phyloP scores from a whole-genome alignment of 129 eudicot genomes.

The Helianthus annuus region HanXRQr2.0-SUNRISE NC_035444.2:8016205-8016704 shows the following conservation, averaged over 20 bases:
- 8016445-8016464: slow-evolving; percentile 89
- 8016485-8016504: slow-evolving; percentile 35
- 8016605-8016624: not conserved
- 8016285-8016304: slow-evolving; percentile 91
- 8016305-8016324: slow-evolving; percentile 90
- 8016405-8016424: slow-evolving; percentile 87
- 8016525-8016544: slow-evolving; percentile 23
- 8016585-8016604: not conserved
- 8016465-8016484: slow-evolving; percentile 81
- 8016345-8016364: slow-evolving; percentile 82
- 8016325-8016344: slow-evolving; percentile 77
- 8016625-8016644: too few relatives aligned
- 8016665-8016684: slow-evolving; percentile 5
- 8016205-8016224: slow-evolving; percentile 60
- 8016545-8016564: slow-evolving; percentile 11
- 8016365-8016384: slow-evolving; percentile 98
- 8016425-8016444: slow-evolving; percentile 71
- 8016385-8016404: slow-evolving; percentile 88
- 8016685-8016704: too few relatives aligned
- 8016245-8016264: slow-evolving; percentile 88
- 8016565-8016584: slow-evolving; percentile 2
- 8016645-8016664: slow-evolving; percentile 2
- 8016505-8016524: slow-evolving; percentile 6
- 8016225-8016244: slow-evolving; percentile 65
- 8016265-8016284: slow-evolving; percentile 87